phyloP scores from a whole-genome alignment of 495 filamentous ascomycete genomes.

The Neurospora discreta region DNA sequence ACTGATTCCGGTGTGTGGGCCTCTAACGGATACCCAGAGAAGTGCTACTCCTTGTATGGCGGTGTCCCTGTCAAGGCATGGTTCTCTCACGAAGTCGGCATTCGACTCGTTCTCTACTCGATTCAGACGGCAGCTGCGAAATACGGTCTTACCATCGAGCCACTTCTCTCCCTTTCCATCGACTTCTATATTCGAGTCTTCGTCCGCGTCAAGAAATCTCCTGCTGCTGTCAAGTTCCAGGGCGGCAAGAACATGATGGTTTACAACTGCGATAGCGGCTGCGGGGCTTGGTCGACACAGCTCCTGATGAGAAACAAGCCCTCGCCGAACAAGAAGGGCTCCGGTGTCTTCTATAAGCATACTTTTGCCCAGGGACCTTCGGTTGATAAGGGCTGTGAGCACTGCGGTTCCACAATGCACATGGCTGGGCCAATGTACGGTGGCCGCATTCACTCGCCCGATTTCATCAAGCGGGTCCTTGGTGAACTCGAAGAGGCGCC shows the following conservation, averaged over 20 bases:
- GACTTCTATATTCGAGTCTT: constrained; percentile 94
- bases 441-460: constrained; percentile 72
- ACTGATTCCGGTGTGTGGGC: constrained; percentile 93
- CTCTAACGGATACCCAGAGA: constrained; percentile 85
- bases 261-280: constrained; percentile 82
- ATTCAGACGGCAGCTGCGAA: constrained; percentile 68
- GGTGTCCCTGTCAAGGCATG: constrained; percentile 73
- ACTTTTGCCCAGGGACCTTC: constrained; percentile 57
- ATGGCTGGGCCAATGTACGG: constrained; percentile 90
- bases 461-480: constrained; percentile 69
- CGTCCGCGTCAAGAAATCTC: constrained; percentile 66
- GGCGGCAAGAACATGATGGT: constrained; percentile 86
- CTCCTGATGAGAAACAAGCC: constrained; percentile 54
- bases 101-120: constrained; percentile 72
- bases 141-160: constrained; percentile 87
- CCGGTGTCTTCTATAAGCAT: constrained; percentile 59
- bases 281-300: constrained; percentile 78
- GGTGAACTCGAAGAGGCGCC: constrained; percentile 51
- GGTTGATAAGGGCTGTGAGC: constrained; percentile 50
- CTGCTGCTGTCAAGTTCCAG: constrained; percentile 76
- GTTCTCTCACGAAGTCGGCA: constrained; percentile 79
- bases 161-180: constrained; percentile 81
- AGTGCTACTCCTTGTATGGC: constrained; percentile 83
- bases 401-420: constrained; percentile 81
- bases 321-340: constrained; percentile 56